Conservation (phyloP, 495 filamentous ascomycete species). For the Halenospora varia region DNA sequence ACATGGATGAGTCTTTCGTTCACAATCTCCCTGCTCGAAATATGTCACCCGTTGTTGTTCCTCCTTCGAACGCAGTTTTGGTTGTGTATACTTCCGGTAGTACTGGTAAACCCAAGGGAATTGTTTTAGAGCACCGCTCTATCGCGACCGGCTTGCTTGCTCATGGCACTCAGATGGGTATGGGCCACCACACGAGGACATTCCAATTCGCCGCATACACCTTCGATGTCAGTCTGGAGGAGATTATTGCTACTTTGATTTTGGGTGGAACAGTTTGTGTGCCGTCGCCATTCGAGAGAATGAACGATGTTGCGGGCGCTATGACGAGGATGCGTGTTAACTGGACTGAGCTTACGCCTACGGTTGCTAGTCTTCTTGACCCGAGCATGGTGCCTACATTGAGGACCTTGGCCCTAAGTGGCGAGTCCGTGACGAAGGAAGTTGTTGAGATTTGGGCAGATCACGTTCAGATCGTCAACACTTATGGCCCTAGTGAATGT, state of each 20-base stretch:
- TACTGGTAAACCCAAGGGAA: slow-evolving; percentile 47
- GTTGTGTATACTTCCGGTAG: slow-evolving; percentile 55
- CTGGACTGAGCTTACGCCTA: slow-evolving; percentile 21
- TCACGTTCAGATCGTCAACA: slow-evolving; percentile 46
- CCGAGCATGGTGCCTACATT: slow-evolving; percentile 32
- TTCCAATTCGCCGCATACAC: slow-evolving; percentile 54
- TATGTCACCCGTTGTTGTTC: not conserved
- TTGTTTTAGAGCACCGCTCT: slow-evolving; percentile 37
- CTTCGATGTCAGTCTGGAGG: slow-evolving; percentile 53
- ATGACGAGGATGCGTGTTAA: slow-evolving; percentile 24
- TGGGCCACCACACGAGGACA: not conserved
- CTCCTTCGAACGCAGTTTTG: slow-evolving; percentile 33
- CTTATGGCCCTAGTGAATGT: slow-evolving; percentile 50
- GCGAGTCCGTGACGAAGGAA: not conserved
- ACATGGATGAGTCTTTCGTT: not conserved
- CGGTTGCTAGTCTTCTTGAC: slow-evolving; percentile 11
- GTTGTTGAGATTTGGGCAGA: slow-evolving; percentile 50
- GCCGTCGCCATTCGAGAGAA: slow-evolving; percentile 51
- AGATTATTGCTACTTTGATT: slow-evolving; percentile 50
- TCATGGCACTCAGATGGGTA: not conserved
- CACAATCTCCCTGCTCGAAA: not conserved
- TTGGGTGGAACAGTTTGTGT: slow-evolving; percentile 60
- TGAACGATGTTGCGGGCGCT: slow-evolving; percentile 25
- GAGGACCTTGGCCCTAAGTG: slow-evolving; percentile 34
- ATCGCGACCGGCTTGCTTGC: slow-evolving; percentile 25